Evolutionary conservation across 208 protist species (phyloP), one percentile per base, ranked within the genome.

Genomic region (Blechomonas ayalai): DNA sequence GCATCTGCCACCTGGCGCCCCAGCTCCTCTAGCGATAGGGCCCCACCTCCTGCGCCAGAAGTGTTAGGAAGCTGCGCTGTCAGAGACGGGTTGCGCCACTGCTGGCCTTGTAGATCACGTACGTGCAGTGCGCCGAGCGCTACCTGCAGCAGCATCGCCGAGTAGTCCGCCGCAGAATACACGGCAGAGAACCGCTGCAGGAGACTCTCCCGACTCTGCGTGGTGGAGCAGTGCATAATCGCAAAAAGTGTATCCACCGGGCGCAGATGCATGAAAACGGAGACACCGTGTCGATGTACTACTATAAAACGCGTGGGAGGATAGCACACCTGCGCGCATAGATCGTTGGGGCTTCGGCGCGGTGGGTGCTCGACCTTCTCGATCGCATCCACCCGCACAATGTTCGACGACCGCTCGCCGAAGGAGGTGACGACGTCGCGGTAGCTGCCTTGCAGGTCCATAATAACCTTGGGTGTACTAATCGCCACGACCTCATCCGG

Each of bases 141-240:
- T 32, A 95, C 69, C 50, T 95, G 86, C n/a, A 95, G 50, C 37
- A 95, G 80, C 86, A 95, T 95, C 15, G 74, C 67, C 20, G 63
- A 75, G 49, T 91, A 90, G 55, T 95, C 86, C 5, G 73, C 47
- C 1, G 65, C 47, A 33, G 54, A 79, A 61, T 81, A 82, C 32
- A 72, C 53, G 19, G 67, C 59, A n/a, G 73, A 59, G 68, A 94
- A 91, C 22, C 80, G 71, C 28, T 75, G 50, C 23, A 91, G 77
- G 12, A 95, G 61, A 28, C 46, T 37, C 6, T 85, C 81, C 15
- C 78, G 69, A 42, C 51, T 66, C 12, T 76, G 59, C 2, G 51
- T 41, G 20, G 59, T 59, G n/a, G 69, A 51, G 28, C 44, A 64
- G 32, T 51, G 57, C 24, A 95, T 46, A 41, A 95, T 90, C 39